Evolutionary conservation across 352 stramenopile genomes (phyloP), one percentile per base, ranked within the genome.

Genomic region (Bremia lactucae): DNA sequence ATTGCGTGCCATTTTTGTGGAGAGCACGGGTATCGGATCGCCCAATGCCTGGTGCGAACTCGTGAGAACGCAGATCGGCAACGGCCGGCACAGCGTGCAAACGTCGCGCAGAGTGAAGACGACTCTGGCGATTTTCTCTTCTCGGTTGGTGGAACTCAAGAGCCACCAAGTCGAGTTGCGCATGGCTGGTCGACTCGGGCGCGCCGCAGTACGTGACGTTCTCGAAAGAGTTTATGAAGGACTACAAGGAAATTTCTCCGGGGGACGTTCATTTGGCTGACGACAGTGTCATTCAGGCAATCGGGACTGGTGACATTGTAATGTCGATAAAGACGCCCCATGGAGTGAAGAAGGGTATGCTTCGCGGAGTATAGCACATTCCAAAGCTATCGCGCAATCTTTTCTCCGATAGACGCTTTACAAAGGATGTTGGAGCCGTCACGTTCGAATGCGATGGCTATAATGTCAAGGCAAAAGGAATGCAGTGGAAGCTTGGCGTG

Each of bases 401-500:
- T 28, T 28, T 10, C 24, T 28, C 24, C 24, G 24, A 10, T 28
- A 10, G 24, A 28, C 24, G 24, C 10, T 28, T 28, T 10, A 28
- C 36, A 19, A 40, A 52, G 28, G 45, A 52, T 22, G 35, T 52
- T 10, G 24, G n/a, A 10, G 24, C 10, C 10, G 24, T 28, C 24
- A 28, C 24, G 24, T 28, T 28, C 10, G 24, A 28, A 28, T 10
- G 24, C 24, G 24, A 28, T 28, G 10, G 24, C 6, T 54, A 37
- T 31, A 47, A 38, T 24, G 22, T 38, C 4, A 38, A 47, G 9
- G 25, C 31, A 15, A 54, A 46, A 15, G 11, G 22, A 16, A 8
- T 37, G 28, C 36, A 55, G 15, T 52, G 26, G 29, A 25, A 46
- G 36, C 26, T 52, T 22, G 45, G 44, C 4, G 46, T 34, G 19